These are phyloP conservation scores for Silene vulgaris DNA, from an alignment of 179 eudicot species.

Conservation along the genomic window DNA sequence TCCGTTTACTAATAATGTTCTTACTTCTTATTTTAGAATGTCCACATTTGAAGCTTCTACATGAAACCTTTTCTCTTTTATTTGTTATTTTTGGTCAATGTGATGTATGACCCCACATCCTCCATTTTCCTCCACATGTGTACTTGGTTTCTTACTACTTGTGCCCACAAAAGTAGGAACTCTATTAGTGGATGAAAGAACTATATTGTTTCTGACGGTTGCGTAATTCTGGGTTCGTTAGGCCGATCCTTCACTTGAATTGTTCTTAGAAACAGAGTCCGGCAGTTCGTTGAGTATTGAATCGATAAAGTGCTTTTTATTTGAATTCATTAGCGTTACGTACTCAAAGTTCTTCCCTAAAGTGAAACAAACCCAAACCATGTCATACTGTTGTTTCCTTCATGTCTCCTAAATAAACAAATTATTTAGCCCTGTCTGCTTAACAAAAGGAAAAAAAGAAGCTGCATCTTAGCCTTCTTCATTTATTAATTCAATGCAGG, in stretches of 20 bases:
- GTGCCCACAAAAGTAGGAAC: background rate
- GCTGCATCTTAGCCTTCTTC: slow-evolving; percentile 12
- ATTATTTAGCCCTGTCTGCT: background rate
- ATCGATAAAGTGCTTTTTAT: background rate
- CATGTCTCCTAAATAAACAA: background rate
- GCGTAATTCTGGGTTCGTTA: background rate
- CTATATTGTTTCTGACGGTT: background rate
- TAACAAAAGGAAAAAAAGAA: background rate
- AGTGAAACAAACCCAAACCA: background rate
- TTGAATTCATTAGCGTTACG: background rate
- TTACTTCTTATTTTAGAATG: background rate
- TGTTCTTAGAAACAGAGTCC: too few species aligned
- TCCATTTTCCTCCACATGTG: background rate
- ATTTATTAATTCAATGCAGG: slow-evolving; percentile 40
- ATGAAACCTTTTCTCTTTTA: background rate
- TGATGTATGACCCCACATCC: background rate
- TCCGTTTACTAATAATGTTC: background rate
- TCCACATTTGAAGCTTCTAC: background rate
- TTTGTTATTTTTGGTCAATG: background rate
- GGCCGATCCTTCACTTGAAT: background rate
- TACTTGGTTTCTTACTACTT: background rate
- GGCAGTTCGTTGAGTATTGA: too few species aligned
- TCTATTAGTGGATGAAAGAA: background rate
- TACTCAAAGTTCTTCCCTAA: background rate
- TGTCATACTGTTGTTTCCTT: background rate